Base-by-base conservation (phyloP, 169 alveolate species). In the Cryptosporidium sp. region DNA sequence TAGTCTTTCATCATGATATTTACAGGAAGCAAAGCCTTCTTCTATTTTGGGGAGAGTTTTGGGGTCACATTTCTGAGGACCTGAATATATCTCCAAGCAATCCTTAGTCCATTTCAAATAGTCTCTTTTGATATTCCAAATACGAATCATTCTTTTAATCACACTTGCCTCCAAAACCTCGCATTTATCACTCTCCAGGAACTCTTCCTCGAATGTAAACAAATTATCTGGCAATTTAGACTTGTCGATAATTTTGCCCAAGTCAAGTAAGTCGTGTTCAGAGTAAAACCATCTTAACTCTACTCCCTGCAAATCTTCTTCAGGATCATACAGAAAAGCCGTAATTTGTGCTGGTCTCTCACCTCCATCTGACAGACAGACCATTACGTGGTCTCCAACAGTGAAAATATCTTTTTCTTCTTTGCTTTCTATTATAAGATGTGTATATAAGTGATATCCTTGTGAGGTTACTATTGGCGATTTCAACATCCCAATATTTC, bases 211-310 rank as follows among this genome's bases (percentile, higher is more conserved):
- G 62, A 43, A 80, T n/a, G 48, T 16, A 23, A 80, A 80, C 51
- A 80, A 10, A 16, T 65, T 73, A 3, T 80, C 50, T 16, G 89
- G 89, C 1, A 59, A 16, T 26, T 80, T 80, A 2, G 89, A 61
- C 31, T 62, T 80, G 31, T 80, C 89, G 7, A 80, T 59, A 33
- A 80, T 62, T n/a, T 62, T 80, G 6, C 75, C 89, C 14, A 80
- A 62, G 9, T 80, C 68, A 5, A 80, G 70, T 16, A 80, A 41
- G 16, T 80, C 89, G 23, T 80, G 33, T 7, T 80, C 89, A 0
- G 89, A 80, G 45, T 80, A 80, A 80, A 80, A 65, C 89, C 89
- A 80, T 50, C 89, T 80, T 21, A 80, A 58, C n/a, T 80, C 89
- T 43, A 80, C 89, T 18, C 89, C 89, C 43, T 62, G 73, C 26